Conservation (phyloP, 352 stramenopile species). For the Thalassiosira exigua region DNA sequence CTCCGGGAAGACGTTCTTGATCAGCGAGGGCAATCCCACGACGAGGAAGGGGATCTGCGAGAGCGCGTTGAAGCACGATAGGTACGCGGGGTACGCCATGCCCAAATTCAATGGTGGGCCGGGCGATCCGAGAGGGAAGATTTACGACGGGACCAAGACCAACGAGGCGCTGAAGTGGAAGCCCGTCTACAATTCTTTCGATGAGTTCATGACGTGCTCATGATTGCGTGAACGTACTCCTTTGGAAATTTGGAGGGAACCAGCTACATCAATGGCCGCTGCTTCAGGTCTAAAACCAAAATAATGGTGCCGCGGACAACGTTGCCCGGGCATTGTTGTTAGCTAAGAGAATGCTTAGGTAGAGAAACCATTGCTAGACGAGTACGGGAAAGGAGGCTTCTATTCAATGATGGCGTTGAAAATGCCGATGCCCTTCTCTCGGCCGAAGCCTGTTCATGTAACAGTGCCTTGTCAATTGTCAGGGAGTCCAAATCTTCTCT, state of each 20-base stretch:
- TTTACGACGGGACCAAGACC: constrained; percentile 78
- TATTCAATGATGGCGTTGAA: too few species aligned
- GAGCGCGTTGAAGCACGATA: constrained; percentile 65
- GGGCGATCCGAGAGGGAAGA: constrained; percentile 68
- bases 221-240: background rate
- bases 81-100: constrained; percentile 64
- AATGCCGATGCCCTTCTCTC: too few species aligned
- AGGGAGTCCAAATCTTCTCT: too few species aligned
- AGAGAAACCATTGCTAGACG: too few species aligned
- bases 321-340: too few species aligned
- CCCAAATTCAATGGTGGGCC: constrained; percentile 61
- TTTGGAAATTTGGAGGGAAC: background rate
- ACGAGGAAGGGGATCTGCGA: constrained; percentile 79
- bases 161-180: constrained; percentile 71
- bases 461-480: too few species aligned
- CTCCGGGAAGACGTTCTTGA: constrained; percentile 69
- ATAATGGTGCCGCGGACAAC: too few species aligned
- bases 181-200: constrained; percentile 78
- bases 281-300: background rate
- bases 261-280: background rate
- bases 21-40: constrained; percentile 81
- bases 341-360: too few species aligned
- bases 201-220: constrained; percentile 72
- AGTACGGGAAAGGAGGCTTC: too few species aligned
- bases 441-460: too few species aligned